These are phyloP conservation scores for Vitis vinifera DNA, from an alignment of 164 flowering plant species.

Conservation along the genomic window DNA sequence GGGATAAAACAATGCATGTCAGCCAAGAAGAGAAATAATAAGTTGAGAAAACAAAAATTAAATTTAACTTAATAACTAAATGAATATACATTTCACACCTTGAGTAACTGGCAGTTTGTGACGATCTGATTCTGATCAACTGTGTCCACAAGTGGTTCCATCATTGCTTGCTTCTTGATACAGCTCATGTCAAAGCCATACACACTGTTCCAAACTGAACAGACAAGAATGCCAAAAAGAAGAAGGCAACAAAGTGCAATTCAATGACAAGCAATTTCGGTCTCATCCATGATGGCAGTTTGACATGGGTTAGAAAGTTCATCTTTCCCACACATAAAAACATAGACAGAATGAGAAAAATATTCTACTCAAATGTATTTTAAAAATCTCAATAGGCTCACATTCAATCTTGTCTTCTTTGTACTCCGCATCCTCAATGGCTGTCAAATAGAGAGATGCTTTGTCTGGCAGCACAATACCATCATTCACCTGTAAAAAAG, in stretches of 20 bases:
- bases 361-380: background rate
- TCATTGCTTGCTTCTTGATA: constrained; percentile 88
- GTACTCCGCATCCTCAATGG: constrained; percentile 98
- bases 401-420: constrained; percentile 98
- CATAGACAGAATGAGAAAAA: background rate
- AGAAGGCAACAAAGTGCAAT: background rate
- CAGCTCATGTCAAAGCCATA: constrained; percentile 99
- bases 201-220: constrained; percentile 85
- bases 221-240: constrained; percentile 7
- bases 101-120: constrained; percentile 81
- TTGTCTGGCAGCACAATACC: constrained; percentile 89
- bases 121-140: constrained; percentile 94
- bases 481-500: constrained; percentile 48
- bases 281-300: too few relatives aligned
- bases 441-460: constrained; percentile 87
- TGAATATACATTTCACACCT: constrained; percentile 39
- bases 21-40: background rate
- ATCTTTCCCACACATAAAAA: background rate
- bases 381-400: constrained; percentile 28
- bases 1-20: background rate
- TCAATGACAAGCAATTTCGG: too few relatives aligned
- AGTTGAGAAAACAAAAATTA: background rate
- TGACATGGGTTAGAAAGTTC: too few relatives aligned
- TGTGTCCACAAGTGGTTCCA: constrained; percentile 96
- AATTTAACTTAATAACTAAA: background rate